Base-by-base conservation (phyloP, 805 yeast species). In the Myxozyma vanderwaltii region DNA sequence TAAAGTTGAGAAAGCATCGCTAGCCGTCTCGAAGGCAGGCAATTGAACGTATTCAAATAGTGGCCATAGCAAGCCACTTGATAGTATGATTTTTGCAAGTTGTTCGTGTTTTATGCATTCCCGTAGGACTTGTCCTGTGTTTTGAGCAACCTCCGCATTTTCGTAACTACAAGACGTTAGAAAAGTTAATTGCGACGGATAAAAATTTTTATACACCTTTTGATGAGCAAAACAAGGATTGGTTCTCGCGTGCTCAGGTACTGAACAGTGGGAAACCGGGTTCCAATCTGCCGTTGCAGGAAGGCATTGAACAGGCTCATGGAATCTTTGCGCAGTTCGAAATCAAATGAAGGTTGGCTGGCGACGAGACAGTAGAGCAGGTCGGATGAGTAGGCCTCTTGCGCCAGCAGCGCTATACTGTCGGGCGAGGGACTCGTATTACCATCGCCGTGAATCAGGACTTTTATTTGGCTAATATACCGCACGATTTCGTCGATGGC, bases 261-360 rank as follows among this genome's bases (percentile, higher is more conserved):
- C 69, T 92, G 97, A 19, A 90, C 91, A 0, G 97, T 89, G 17
- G 96, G 96, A 7, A 86, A 82, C 65, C 90, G 81, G 66, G 78
- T 82, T 44, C 90, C 92, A 39, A 85, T 82, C 64, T 86, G 87
- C 54, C 96, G 84, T 67, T 91, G 83, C 63, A 94, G 79, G 43
- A 95, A 79, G 3, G 89, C 85, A 63, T 85, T 82, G 71, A 91
- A 90, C 53, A 94, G 71, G 4, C 82, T 76, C 3, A 84, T 80
- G 15, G 90, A 92, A 67, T 89, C 94, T 68, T 92, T 91, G 56
- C 97, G 79, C 46, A 95, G 84, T 70, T 94, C 98, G 74, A 94
- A 91, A 63, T 90, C 97, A 56, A 94, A 79, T 35, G 79, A 78
- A n/a, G 75, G 76, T 56, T 94, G 75, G 68, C 85, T 81, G 19